Evolutionary conservation across 805 yeast genomes (phyloP).

Genomic region (Saccharomycopsis selenospora): DNA sequence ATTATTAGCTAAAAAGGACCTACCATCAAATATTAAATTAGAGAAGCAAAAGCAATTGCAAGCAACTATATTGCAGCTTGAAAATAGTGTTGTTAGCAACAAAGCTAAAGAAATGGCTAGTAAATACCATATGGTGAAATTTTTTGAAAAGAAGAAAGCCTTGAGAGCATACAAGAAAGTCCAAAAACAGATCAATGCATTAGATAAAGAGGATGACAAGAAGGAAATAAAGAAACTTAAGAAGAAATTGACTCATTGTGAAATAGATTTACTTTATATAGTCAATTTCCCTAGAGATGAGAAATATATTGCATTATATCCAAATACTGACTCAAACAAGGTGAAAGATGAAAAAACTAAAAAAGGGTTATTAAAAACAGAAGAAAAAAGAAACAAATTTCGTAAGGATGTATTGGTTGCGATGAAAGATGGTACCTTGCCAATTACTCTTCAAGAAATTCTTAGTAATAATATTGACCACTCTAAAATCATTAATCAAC

Average conservation of each 20-base stretch:
- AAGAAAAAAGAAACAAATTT: slow-evolving; percentile 38
- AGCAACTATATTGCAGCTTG: slow-evolving; percentile 54
- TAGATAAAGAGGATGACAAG: slow-evolving; percentile 27
- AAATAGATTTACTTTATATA: slow-evolving; percentile 67
- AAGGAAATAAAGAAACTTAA: slow-evolving; percentile 35
- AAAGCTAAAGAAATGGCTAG: slow-evolving; percentile 48
- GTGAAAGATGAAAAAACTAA: slow-evolving; percentile 27
- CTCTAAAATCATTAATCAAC: slow-evolving; percentile 12
- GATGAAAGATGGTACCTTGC: slow-evolving; percentile 47
- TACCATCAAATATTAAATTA: slow-evolving; percentile 57
- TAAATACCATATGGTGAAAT: slow-evolving; percentile 88
- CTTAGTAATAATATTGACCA: slow-evolving; percentile 29
- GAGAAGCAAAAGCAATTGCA: slow-evolving; percentile 72
- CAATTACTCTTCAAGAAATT: slow-evolving; percentile 46
- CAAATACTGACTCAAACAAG: slow-evolving; percentile 33
- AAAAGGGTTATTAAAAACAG: slow-evolving; percentile 36
- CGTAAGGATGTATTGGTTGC: slow-evolving; percentile 46
- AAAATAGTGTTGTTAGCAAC: slow-evolving; percentile 37
- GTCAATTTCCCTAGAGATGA: slow-evolving; percentile 69
- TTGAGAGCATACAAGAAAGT: slow-evolving; percentile 53
- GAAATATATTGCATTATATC: slow-evolving; percentile 76
- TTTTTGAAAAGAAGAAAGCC: slow-evolving; percentile 86
- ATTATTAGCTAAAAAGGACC: slow-evolving; percentile 42
- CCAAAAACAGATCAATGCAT: slow-evolving; percentile 28
- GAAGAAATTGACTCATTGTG: slow-evolving; percentile 47